Evolutionary conservation across 2,329 filamentous ascomycete genomes (phyloP), one percentile per base, ranked within the genome.

Genomic region (Septoria petroselini): DNA sequence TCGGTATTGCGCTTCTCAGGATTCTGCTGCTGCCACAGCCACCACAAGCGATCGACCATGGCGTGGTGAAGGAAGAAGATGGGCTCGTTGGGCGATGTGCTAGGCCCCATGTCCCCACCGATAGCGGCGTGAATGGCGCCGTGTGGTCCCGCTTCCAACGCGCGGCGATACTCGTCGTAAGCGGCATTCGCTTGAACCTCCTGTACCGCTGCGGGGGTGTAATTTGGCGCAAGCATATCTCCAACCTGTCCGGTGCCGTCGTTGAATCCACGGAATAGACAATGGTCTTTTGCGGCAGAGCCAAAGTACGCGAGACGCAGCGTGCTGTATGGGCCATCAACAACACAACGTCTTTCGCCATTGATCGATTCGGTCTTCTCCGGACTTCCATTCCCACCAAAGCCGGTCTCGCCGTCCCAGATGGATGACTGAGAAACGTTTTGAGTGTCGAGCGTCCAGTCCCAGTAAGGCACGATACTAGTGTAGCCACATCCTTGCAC

Each of bases 401-500:
- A 59, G 15, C 59, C 59, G n/a, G 30, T 42, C 8, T 27, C 30
- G 0, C 48, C 11, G 21, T 50, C 42, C 41, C 53, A 62, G 3
- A 62, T 52, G 15, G 34, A 15, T 4, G 41, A 44, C 15, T 44
- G 7, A 11, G 18, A 34, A 12, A 31, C 25, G 3, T 11, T 17
- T 12, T 31, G n/a, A 2, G 48, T 50, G 3, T 41, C 34, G 12
- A 53, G 37, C 2, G 57, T 60, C 62, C 63, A 65, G 52, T 65
- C 58, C 55, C 61, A 63, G 48, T 63, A 61, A 7, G 57, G 57
- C 12, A 45, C 38, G 27, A 59, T 61, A 34, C 72, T 72, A 11
- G 58, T 66, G 58, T 75, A 75, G 23, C 68, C 69, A 48, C 73
- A 75, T 17, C 69, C 55, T 34, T 55, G 61, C 4, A 75, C 62